These are phyloP conservation scores for Eucalyptus urophylla DNA, from an alignment of 345 rosid genomes.

Conservation along the genomic window DNA sequence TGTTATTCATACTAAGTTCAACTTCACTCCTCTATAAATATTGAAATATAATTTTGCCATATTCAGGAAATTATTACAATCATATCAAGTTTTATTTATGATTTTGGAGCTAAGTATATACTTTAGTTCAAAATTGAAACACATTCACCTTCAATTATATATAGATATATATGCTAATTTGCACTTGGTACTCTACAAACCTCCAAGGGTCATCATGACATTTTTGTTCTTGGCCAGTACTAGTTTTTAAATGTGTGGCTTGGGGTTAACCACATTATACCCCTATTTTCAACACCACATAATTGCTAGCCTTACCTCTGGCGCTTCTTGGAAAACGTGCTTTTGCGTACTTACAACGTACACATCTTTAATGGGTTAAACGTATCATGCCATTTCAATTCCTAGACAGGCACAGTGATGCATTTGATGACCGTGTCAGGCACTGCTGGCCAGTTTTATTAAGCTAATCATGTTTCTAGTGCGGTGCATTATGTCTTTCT, in stretches of 20 bases:
- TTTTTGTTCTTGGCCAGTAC: not conserved
- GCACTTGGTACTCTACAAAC: not conserved
- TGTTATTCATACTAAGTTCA: rapidly evolving
- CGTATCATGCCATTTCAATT: rapidly evolving
- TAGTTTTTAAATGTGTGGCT: not conserved
- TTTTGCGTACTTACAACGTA: not conserved
- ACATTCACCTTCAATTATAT: not conserved
- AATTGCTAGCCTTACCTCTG: not conserved
- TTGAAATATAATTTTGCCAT: rapidly evolving
- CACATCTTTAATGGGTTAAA: not conserved
- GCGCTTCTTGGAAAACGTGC: not conserved
- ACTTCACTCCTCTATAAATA: not conserved
- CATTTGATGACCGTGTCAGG: not conserved
- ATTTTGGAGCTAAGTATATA: not conserved
- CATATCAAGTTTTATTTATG: not conserved
- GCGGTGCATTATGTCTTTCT: not conserved
- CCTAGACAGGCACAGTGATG: rapidly evolving
- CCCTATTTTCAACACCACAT: not conserved
- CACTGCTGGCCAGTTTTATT: not conserved
- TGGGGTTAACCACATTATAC: not conserved
- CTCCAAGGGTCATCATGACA: not conserved
- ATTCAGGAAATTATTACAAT: not conserved
- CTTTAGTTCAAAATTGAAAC: not conserved
- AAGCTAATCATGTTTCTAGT: not conserved
- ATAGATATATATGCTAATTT: not conserved